Evolutionary conservation across 345 rosid species (phyloP).

Genomic region (Stellera chamaejasme): DNA sequence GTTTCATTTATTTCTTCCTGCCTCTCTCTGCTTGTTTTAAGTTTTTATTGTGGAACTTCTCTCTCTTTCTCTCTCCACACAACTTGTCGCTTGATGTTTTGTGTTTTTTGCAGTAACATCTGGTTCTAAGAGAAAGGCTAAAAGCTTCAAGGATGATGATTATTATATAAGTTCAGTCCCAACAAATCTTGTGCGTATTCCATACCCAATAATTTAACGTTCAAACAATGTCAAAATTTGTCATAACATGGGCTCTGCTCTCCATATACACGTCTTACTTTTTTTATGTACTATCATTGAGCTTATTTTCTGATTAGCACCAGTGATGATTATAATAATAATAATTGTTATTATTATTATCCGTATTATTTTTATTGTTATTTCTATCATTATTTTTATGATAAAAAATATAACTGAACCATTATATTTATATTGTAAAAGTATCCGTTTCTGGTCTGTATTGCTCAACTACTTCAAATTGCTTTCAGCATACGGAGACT

Average conservation of each 20-base stretch:
- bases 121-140: conserved; percentile 69
- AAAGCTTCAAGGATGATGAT: conserved; percentile 82
- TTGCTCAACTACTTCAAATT: conserved; percentile 3
- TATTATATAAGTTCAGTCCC: conserved; percentile 80
- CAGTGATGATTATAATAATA: too few species aligned
- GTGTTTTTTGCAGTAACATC: conserved; percentile 22
- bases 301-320: too few species aligned
- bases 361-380: too few species aligned
- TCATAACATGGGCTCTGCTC: background rate
- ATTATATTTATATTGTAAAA: too few species aligned
- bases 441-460: too few species aligned
- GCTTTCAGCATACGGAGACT: conserved; percentile 67
- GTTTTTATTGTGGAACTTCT: too few species aligned
- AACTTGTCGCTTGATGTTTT: conserved; percentile 6
- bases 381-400: too few species aligned
- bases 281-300: conserved; percentile 10
- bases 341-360: too few species aligned
- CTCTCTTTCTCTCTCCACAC: too few species aligned
- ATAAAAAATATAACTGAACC: too few species aligned
- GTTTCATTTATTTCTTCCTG: too few species aligned
- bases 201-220: conserved; percentile 1
- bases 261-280: conserved; percentile 10
- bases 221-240: background rate
- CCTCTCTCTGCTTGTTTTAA: too few species aligned
- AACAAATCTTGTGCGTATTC: conserved; percentile 56